Evolutionary conservation across 169 alveolate genomes (phyloP).

Genomic region (Toxoplasma gondii): DNA sequence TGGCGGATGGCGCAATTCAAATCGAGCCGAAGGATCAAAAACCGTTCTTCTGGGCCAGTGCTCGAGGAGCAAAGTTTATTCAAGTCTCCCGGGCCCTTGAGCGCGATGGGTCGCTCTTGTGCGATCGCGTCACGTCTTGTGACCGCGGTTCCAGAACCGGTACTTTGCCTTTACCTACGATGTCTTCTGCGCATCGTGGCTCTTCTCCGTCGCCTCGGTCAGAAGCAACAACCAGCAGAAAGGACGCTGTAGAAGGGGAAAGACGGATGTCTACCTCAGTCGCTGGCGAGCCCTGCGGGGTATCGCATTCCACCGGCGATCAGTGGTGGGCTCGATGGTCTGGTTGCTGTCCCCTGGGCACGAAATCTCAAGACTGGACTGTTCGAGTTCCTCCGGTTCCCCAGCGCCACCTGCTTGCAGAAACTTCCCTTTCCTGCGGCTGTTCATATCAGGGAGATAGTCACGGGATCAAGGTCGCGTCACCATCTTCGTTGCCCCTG

Average conservation of each 20-base stretch:
- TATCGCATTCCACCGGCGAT: neutral
- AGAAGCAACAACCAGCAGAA: neutral
- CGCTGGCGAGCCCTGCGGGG: neutral
- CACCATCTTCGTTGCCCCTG: too few relatives aligned
- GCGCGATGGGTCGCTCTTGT: neutral
- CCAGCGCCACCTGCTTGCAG: neutral
- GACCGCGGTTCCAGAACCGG: too few relatives aligned
- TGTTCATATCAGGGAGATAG: neutral
- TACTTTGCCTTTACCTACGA: too few relatives aligned
- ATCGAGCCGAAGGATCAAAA: neutral
- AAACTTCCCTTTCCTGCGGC: neutral
- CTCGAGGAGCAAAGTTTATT: neutral
- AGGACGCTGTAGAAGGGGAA: neutral
- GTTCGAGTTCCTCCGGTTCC: conserved; percentile 15
- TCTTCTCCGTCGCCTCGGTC: neutral
- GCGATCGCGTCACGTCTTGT: neutral
- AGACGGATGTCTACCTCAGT: neutral
- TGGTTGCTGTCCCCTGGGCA: conserved; percentile 7
- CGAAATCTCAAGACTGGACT: neutral
- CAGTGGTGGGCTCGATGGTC: neutral
- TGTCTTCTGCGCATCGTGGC: neutral
- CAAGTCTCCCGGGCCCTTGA: neutral
- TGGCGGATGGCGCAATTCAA: conserved; percentile 7
- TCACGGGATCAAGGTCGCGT: too few relatives aligned
- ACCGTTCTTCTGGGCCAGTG: conserved; percentile 31